Base-by-base conservation (phyloP, 345 rosid genomes). In the Citrus cavaleriei region DNA sequence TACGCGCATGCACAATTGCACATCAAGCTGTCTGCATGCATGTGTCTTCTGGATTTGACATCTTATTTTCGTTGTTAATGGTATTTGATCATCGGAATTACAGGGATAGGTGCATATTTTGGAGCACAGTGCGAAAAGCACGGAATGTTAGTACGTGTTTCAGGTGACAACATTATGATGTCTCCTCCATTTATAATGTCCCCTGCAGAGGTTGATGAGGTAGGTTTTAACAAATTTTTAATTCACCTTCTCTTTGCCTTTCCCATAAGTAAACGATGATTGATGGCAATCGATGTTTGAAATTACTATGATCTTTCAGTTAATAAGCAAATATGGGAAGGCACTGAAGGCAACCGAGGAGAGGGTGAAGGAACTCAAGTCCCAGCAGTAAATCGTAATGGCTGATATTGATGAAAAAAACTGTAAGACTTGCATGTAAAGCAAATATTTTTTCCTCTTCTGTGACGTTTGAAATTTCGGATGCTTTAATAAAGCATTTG, bases 131-230 rank as follows among this genome's bases (percentile, higher is more conserved):
- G 99, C 19, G 82, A 91, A 87, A 91, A 91, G 85, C 88, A 75
- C 0, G 98, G 98, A 49, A 85, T 96, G 97, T 40, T 96, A 81
- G 95, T 94, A 57, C 97, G 99, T 67, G 91, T 93, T 72, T 82
- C 97, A 27, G 99, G 99, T 35, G 98, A 96, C 81, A 85, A 38
- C 86, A 94, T 96, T 66, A 87, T 94, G 95, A 93, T 94, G 99
- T 94, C 90, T 73, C 98, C 99, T 19, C 98, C 98, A 0, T 83
- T 91, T 59, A 89, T 89, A 67, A 91, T 96, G 7, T 79, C 91
- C 73, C 83, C 82, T n/a, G 89, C 87, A 74, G 94, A 96, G 83
- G 78, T 94, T 18, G 99, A 93, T 69, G 88, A 91, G 94, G 99
- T 94, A 81, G 51, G 34, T 49, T 54, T 35, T 46, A 46, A 24